Percentiles rank a stretch among this genome's conserved stretches.
These are phyloP conservation scores for Pseudozyma hubeiensis DNA, from an alignment of 1,284 basidiomycete species.

Conservation along the genomic window DNA sequence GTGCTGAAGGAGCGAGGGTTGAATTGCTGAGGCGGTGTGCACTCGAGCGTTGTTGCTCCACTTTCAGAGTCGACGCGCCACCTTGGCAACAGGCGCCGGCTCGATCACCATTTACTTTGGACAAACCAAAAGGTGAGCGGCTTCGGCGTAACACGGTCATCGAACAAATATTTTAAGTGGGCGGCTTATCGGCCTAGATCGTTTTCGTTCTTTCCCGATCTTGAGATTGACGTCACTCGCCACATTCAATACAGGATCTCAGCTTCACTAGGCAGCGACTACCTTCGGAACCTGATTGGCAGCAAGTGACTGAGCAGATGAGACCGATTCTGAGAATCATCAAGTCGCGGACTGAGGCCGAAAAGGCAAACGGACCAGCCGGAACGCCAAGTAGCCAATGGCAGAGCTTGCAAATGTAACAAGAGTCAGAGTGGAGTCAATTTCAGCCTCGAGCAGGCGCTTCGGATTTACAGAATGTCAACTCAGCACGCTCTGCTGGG, in stretches of 20 bases:
- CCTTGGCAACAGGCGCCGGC: slow-evolving; percentile 11
- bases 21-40: neutral
- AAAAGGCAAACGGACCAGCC: neutral
- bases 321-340: too few relatives aligned
- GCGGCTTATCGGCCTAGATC: too few relatives aligned
- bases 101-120: slow-evolving; percentile 23
- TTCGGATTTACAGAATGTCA: slow-evolving; percentile 23
- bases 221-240: too few relatives aligned
- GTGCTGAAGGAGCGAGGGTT: neutral
- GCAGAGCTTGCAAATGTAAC: slow-evolving; percentile 31
- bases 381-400: slow-evolving; percentile 14
- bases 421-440: too few relatives aligned
- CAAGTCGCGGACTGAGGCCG: neutral
- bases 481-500: neutral
- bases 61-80: slow-evolving; percentile 36
- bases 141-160: neutral
- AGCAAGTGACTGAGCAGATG: too few relatives aligned
- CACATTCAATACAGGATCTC: too few relatives aligned
- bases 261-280: too few relatives aligned
- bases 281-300: too few relatives aligned
- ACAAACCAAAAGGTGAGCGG: neutral
- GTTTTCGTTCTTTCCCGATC: too few relatives aligned
- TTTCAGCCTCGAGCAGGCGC: neutral
- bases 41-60: slow-evolving; percentile 22
- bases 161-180: too few relatives aligned